Evolutionary conservation across 2,329 filamentous ascomycete genomes (phyloP).

Genomic region (Trichothecium sympodiale): DNA sequence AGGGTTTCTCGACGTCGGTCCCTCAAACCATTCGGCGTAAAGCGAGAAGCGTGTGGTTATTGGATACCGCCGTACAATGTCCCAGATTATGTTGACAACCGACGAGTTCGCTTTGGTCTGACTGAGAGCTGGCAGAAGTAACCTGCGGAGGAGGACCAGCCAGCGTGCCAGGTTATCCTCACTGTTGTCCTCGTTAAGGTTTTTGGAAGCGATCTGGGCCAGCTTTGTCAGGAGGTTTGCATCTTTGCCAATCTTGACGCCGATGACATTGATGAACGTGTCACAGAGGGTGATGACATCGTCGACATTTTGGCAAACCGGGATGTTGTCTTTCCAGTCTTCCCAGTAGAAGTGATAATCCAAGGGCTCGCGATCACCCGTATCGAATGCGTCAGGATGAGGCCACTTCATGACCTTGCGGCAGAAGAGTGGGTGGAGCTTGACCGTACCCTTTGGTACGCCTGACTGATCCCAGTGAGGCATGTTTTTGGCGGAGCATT

Average conservation of each 20-base stretch:
- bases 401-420: conserved; percentile 73
- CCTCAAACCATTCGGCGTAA: conserved; percentile 88
- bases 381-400: conserved; percentile 66
- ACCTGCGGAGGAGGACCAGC: conserved; percentile 71
- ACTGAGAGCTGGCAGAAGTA: conserved; percentile 82
- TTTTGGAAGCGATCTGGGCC: conserved; percentile 72
- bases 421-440: conserved; percentile 44
- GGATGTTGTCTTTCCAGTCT: conserved; percentile 90
- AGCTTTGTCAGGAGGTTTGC: conserved; percentile 68
- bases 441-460: conserved; percentile 58
- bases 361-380: conserved; percentile 50
- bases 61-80: conserved; percentile 69
- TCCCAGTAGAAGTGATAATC: conserved; percentile 95
- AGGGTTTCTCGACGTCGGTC: conserved; percentile 63
- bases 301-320: conserved; percentile 79
- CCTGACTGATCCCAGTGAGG: conserved; percentile 51
- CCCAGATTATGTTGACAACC: conserved; percentile 77
- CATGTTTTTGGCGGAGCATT: conserved; percentile 32
- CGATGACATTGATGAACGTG: conserved; percentile 74
- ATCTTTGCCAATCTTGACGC: conserved; percentile 83
- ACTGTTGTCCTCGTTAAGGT: conserved; percentile 59
- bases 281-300: conserved; percentile 82
- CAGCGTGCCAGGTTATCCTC: conserved; percentile 64
- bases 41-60: conserved; percentile 71
- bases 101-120: conserved; percentile 76